These are phyloP conservation scores for Suillus sp. DNA, from an alignment of 768 basidiomycete genomes.

Conservation along the genomic window DNA sequence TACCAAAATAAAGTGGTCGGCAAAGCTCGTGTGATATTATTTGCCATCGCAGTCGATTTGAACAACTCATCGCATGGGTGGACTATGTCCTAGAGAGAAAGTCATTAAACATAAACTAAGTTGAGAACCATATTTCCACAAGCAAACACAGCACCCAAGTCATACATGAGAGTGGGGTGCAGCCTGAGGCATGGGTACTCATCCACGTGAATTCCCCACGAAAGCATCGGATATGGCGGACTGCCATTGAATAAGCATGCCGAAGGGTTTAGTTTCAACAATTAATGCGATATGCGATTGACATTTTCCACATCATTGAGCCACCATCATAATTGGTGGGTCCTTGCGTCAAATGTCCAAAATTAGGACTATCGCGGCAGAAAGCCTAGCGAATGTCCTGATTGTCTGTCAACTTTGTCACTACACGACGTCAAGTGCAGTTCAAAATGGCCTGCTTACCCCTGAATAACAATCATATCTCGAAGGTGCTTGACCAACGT, in stretches of 20 bases:
- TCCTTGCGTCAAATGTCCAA: slow-evolving; percentile 3
- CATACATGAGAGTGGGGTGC: background rate
- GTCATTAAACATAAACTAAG: background rate
- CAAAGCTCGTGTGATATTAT: slow-evolving; percentile 22
- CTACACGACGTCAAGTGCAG: background rate
- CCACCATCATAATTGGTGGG: background rate
- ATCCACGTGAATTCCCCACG: background rate
- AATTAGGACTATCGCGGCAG: background rate
- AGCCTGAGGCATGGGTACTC: background rate
- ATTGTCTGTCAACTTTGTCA: background rate
- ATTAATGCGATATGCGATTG: background rate
- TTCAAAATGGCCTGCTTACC: background rate
- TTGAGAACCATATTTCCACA: background rate
- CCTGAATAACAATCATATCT: background rate
- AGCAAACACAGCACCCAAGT: background rate
- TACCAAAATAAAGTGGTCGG: slow-evolving; percentile 11
- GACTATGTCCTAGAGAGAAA: background rate
- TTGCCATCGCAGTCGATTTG: slow-evolving; percentile 7
- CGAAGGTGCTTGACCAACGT: background rate
- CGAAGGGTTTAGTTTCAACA: background rate
- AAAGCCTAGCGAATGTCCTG: background rate
- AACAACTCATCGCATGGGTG: background rate
- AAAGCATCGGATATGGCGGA: background rate
- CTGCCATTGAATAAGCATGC: slow-evolving; percentile 4
- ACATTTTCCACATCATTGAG: background rate